Base-by-base conservation (phyloP, 371 early-diverging fungal genomes). In the Syncephalastrum contaminatum region DNA sequence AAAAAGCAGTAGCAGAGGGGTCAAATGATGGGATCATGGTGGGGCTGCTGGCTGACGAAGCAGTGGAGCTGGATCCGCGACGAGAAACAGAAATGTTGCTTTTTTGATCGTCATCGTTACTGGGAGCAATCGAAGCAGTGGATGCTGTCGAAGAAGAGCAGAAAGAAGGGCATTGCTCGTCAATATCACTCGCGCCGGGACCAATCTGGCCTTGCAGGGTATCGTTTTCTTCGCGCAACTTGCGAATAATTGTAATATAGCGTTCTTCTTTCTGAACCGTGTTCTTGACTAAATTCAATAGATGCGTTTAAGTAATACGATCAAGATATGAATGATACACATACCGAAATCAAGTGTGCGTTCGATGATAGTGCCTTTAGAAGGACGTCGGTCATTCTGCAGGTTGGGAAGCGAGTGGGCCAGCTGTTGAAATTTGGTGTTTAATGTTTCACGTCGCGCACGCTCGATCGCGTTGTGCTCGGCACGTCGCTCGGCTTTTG, bases 381-480 rank as follows among this genome's bases (percentile, higher is more conserved):
- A 86, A 25, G 89, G 89, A 42, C 87, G 81, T 54, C 84, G 78
- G 53, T 86, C 86, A 49, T 86, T 77, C 59, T 73, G 74, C 19
- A 89, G 77, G 41, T 85, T 79, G 14, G 90, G 90, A 42, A 89
- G 68, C 8, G 81, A 73, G 54, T 82, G 77, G 10, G 90, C 90
- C 21, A 89, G 65, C 51, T 88, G 87, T 60, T 85, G 87, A 61
- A 89, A 88, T 51, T 87, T 82, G 15, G 74, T 73, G 70, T 88
- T 88, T 44, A 89, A 74, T 30, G 75, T 81, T 63, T 89, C 90
- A 24, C 90, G 84, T 49, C 90, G 80, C 43, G 88, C 87, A 50
- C 90, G 73, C 62, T 89, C 90, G 46, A 84, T 87, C 8, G 90
- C 90, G 56, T 89, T 89, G 63, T 89, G 90, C 46, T 81, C 86